Base-by-base conservation (phyloP, 306 rosid genomes). In the Casuarina cunninghamiana region DNA sequence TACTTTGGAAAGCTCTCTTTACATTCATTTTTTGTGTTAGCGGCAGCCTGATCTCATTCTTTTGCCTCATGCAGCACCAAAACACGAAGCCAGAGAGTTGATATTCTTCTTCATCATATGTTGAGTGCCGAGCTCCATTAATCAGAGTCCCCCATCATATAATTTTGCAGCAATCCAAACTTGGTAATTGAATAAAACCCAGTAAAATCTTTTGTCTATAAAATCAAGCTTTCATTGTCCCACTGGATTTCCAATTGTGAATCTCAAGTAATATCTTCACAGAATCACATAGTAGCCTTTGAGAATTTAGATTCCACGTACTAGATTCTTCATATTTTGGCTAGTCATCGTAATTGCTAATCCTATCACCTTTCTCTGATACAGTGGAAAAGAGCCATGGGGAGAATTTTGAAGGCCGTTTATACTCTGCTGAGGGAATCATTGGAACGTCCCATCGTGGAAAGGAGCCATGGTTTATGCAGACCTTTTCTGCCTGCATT, bases 41-140 rank as follows among this genome's bases (percentile, higher is more conserved):
- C 79, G 69, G 42, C 32, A 45, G 69, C 74, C 63, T 81, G 55
- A 39, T 60, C 62, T 73, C 69, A 50, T 61, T 53, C 80, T 21
- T 69, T 69, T 73, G 77, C 50, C 87, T 58, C 82, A 53, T 89
- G 80, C 91, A 96, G 99, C 82, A 87, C 96, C 44, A 96, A 93
- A 85, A 5, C 91, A 69, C 89, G 79, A 63, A 96, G 94, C 83
- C 96, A 89, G 77, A 96, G 97, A 86, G 91, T 90, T 81, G 97
- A 90, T 72, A 69, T 32, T 71, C 99, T 96, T 83, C 99, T 96
- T 77, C 98, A 96, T 88, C 98, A 93, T 83, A 96, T 96, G 94
- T 78, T 93, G 91, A 96, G 99, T 83, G 81, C 94, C 15, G 99
- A 96, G 86, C 86, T 96, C 57, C 51, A 78, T 77, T 66, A 83